These are phyloP conservation scores for Gautieria morchelliformis DNA, from an alignment of 768 basidiomycete species.

Conservation along the genomic window DNA sequence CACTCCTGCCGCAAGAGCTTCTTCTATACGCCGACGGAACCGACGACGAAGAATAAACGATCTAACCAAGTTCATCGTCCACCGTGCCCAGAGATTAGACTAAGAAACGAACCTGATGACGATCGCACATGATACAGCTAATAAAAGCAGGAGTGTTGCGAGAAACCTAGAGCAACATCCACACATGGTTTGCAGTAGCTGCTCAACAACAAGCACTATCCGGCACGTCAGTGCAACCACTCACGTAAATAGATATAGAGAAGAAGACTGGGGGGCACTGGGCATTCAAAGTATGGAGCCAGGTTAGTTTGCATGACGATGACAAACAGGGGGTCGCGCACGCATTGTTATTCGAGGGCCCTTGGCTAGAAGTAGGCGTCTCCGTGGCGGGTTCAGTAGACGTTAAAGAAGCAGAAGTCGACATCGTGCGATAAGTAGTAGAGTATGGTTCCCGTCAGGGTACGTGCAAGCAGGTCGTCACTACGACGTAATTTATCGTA, in stretches of 20 bases:
- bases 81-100: background rate
- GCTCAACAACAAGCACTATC: background rate
- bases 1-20: slow-evolving; percentile 7
- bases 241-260: slow-evolving; percentile 7
- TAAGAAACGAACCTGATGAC: slow-evolving; percentile 1
- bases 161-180: slow-evolving; percentile 3
- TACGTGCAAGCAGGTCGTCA: too few species aligned
- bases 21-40: slow-evolving; percentile 6
- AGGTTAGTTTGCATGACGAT: too few species aligned
- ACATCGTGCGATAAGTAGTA: too few species aligned
- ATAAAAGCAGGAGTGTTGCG: slow-evolving; percentile 3
- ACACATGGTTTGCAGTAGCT: background rate
- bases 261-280: background rate
- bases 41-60: slow-evolving; percentile 7
- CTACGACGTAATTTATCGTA: background rate
- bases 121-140: slow-evolving; percentile 9
- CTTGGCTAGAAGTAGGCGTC: too few species aligned
- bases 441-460: background rate
- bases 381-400: too few species aligned
- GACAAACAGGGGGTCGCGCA: background rate
- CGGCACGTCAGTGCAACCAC: background rate
- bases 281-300: too few species aligned
- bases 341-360: background rate
- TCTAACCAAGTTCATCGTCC: background rate
- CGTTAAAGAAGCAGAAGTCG: too few species aligned